Evolutionary conservation across 2,329 filamentous ascomycete species (phyloP).

Genomic region (Shiraia sp.): DNA sequence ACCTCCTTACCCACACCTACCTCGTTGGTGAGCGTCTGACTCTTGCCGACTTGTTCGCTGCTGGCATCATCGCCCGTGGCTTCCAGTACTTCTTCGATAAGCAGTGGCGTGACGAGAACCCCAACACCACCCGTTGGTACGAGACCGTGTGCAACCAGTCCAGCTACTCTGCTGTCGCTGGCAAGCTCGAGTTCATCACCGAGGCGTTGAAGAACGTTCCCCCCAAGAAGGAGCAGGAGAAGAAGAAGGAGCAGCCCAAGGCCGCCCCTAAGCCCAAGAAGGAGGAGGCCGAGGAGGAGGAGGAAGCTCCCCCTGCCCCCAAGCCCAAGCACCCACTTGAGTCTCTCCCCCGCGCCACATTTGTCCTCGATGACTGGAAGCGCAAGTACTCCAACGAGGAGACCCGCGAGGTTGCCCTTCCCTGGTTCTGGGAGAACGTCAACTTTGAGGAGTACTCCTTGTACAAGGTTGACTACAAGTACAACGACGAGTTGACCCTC

Average conservation of each 20-base stretch:
- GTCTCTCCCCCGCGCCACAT: conserved; percentile 74
- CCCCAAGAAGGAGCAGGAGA: conserved; percentile 72
- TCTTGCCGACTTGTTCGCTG: conserved; percentile 88
- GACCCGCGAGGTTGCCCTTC: conserved; percentile 76
- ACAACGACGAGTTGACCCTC: conserved; percentile 96
- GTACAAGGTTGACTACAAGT: conserved; percentile 96
- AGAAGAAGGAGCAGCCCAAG: conserved; percentile 75
- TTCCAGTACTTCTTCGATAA: conserved; percentile 96
- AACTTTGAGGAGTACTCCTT: conserved; percentile 95
- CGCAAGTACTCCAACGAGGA: conserved; percentile 98
- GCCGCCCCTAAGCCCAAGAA: conserved; percentile 57
- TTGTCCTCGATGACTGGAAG: conserved; percentile 97
- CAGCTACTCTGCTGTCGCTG: conserved; percentile 80
- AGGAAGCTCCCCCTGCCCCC: conserved; percentile 65
- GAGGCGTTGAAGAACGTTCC: conserved; percentile 73
- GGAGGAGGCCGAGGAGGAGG: conserved; percentile 64
- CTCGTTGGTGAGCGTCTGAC: conserved; percentile 97
- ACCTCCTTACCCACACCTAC: conserved; percentile 92
- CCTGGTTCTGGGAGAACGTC: conserved; percentile 98
- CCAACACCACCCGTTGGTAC: conserved; percentile 91
- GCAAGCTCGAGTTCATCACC: conserved; percentile 78
- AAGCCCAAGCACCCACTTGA: conserved; percentile 98
- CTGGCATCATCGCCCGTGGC: conserved; percentile 78
- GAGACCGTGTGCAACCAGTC: conserved; percentile 91
- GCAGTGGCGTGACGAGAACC: conserved; percentile 80